Evolutionary conservation across 768 basidiomycete species (phyloP).

Genomic region (Russula sp.): DNA sequence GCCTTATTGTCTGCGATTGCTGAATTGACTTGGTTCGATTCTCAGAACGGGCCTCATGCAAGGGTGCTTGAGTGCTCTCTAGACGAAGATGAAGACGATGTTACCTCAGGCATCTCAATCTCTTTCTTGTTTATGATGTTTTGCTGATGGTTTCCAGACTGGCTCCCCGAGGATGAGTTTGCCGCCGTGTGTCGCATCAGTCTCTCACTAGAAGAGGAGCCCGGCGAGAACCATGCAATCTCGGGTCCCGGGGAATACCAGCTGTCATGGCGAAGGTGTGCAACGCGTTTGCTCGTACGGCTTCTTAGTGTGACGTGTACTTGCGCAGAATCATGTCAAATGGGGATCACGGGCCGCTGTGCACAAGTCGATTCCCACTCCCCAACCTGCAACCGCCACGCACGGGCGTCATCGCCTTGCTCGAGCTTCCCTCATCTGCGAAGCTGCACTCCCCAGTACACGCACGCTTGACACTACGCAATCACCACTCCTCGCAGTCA

Average conservation of each 20-base stretch:
- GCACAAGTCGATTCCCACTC: slow-evolving; percentile 48
- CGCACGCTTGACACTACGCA: slow-evolving; percentile 55
- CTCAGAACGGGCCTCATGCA: slow-evolving; percentile 38
- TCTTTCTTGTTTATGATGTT: neutral
- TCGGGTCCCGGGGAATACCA: slow-evolving; percentile 52
- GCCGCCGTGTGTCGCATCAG: slow-evolving; percentile 47
- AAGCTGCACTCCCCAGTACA: slow-evolving; percentile 54
- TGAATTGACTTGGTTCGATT: neutral
- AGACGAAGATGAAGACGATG: slow-evolving; percentile 36
- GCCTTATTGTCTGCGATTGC: neutral
- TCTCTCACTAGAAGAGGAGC: slow-evolving; percentile 37
- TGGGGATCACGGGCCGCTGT: slow-evolving; percentile 37
- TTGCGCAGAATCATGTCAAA: slow-evolving; percentile 38
- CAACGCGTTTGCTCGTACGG: neutral
- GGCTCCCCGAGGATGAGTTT: slow-evolving; percentile 57
- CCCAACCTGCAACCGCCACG: slow-evolving; percentile 54
- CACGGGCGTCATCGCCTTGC: slow-evolving; percentile 57
- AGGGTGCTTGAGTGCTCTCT: slow-evolving; percentile 47
- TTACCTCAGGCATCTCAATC: slow-evolving; percentile 36
- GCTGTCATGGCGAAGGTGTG: slow-evolving; percentile 59
- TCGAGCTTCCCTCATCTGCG: slow-evolving; percentile 55
- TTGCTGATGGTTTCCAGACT: slow-evolving; percentile 37
- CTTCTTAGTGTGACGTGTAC: neutral
- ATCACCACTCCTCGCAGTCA: slow-evolving; percentile 53
- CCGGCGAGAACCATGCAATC: slow-evolving; percentile 29